Evolutionary conservation across 306 rosid species (phyloP).

Genomic region (Corylus avellana): DNA sequence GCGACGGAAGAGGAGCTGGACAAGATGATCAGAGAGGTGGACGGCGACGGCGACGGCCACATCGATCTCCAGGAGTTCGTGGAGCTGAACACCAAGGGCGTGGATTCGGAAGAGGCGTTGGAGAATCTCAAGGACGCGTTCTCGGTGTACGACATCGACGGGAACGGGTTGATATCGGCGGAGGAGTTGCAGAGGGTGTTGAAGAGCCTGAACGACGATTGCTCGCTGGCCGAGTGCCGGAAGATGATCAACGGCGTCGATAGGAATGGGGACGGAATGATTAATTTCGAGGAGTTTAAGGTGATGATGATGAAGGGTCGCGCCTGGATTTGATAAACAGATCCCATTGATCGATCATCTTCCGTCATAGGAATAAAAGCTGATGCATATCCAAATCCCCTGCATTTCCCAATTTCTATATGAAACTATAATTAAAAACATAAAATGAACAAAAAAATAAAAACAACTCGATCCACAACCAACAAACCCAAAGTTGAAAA

Average conservation of each 20-base stretch:
- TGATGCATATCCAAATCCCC: no score
- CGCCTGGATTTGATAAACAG: constrained; percentile 44
- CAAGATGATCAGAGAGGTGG: constrained; percentile 72
- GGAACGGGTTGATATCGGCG: constrained; percentile 81
- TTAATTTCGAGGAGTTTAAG: constrained; percentile 83
- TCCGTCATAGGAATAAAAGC: no score
- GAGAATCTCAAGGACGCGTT: constrained; percentile 83
- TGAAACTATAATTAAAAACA: no score
- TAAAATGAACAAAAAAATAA: no score
- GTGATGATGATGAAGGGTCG: constrained; percentile 89
- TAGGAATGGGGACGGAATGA: constrained; percentile 79
- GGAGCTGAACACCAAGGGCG: constrained; percentile 76
- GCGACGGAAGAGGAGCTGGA: constrained; percentile 60
- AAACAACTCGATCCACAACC: no score
- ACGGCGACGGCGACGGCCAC: constrained; percentile 82
- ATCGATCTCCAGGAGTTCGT: constrained; percentile 73
- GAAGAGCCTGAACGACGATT: constrained; percentile 75
- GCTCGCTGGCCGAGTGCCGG: constrained; percentile 78
- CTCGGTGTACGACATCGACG: constrained; percentile 82
- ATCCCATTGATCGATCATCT: neutral
- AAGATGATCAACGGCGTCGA: constrained; percentile 84
- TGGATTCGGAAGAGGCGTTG: constrained; percentile 69
- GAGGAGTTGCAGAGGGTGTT: constrained; percentile 78
- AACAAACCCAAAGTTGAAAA: no score
- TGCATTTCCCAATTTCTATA: no score